Percentiles rank a stretch among this genome's conserved stretches.
These are phyloP conservation scores for Alternaria sp. DNA, from an alignment of 2,329 filamentous ascomycete genomes.

Conservation along the genomic window DNA sequence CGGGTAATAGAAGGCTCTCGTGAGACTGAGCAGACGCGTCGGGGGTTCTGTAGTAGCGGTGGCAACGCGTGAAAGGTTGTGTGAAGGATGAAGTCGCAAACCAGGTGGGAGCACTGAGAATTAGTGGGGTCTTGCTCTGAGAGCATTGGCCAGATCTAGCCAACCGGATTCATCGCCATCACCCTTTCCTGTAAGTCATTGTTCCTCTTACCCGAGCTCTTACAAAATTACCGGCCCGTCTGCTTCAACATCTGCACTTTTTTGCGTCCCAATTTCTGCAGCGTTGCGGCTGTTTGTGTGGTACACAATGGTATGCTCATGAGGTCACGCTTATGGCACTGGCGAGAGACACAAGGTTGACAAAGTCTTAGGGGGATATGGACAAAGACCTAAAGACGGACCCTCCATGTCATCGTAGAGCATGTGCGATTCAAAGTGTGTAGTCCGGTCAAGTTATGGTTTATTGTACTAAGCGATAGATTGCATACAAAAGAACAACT, in stretches of 20 bases:
- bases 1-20: slow-evolving; percentile 23
- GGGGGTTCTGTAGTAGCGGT: slow-evolving; percentile 28
- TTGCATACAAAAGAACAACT: slow-evolving; percentile 84
- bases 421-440: slow-evolving; percentile 88
- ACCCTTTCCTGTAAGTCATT: slow-evolving; percentile 5
- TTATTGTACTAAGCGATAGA: slow-evolving; percentile 59
- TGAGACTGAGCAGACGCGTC: slow-evolving; percentile 28
- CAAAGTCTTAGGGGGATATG: slow-evolving; percentile 53
- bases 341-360: slow-evolving; percentile 21
- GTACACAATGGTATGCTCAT: slow-evolving; percentile 41
- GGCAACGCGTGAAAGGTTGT: slow-evolving; percentile 35
- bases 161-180: slow-evolving; percentile 29
- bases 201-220: slow-evolving; percentile 13
- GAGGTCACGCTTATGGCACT: slow-evolving; percentile 33
- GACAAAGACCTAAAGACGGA: slow-evolving; percentile 76
- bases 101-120: slow-evolving; percentile 39
- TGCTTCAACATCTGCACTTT: neutral
- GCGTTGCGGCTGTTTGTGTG: slow-evolving; percentile 20
- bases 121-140: slow-evolving; percentile 44
- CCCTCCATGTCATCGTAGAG: slow-evolving; percentile 85
- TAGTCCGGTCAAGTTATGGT: neutral
- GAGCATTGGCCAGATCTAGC: slow-evolving; percentile 31
- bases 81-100: slow-evolving; percentile 30
- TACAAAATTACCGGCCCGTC: slow-evolving; percentile 1
- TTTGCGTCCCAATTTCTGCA: neutral